phyloP scores from a whole-genome alignment of 2,329 filamentous ascomycete genomes.

The Fusarium nisikadoi region DNA sequence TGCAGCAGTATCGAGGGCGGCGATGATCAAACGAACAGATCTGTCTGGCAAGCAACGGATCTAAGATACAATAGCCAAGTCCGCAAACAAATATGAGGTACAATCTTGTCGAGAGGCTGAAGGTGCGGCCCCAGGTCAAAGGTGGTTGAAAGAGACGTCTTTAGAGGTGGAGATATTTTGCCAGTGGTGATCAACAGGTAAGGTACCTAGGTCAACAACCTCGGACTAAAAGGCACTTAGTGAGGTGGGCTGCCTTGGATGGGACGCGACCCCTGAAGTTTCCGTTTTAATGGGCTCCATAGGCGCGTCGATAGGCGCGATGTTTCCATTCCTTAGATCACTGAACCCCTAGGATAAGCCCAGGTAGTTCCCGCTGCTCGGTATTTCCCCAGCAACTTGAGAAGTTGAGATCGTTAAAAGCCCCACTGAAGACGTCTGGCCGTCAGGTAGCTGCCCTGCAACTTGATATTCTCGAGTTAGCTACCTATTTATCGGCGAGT shows the following conservation, averaged over 20 bases:
- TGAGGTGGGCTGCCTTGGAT: neutral
- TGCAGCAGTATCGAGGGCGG: slow-evolving; percentile 11
- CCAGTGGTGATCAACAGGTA: neutral
- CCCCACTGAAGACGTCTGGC: slow-evolving; percentile 5
- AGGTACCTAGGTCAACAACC: slow-evolving; percentile 2
- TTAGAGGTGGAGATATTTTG: slow-evolving; percentile 33
- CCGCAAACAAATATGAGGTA: slow-evolving; percentile 7
- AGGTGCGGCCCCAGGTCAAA: slow-evolving; percentile 14
- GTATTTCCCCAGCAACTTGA: slow-evolving; percentile 41
- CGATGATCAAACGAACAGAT: neutral
- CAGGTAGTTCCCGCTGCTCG: slow-evolving; percentile 24
- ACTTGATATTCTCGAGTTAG: neutral
- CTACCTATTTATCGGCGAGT: neutral
- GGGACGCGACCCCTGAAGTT: slow-evolving; percentile 26
- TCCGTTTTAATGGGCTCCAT: slow-evolving; percentile 8
- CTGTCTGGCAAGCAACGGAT: neutral
- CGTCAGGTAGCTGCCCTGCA: neutral
- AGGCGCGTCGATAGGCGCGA: slow-evolving; percentile 35
- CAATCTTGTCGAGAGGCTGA: neutral
- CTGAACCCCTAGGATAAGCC: slow-evolving; percentile 15
- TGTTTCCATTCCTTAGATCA: slow-evolving; percentile 16
- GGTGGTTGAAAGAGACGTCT: slow-evolving; percentile 20
- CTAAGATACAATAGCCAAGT: neutral
- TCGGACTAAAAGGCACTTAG: neutral
- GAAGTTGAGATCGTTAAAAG: slow-evolving; percentile 11